Conservation (phyloP, 805 yeast genomes). For the Teunomyces barrocoloradensis region DNA sequence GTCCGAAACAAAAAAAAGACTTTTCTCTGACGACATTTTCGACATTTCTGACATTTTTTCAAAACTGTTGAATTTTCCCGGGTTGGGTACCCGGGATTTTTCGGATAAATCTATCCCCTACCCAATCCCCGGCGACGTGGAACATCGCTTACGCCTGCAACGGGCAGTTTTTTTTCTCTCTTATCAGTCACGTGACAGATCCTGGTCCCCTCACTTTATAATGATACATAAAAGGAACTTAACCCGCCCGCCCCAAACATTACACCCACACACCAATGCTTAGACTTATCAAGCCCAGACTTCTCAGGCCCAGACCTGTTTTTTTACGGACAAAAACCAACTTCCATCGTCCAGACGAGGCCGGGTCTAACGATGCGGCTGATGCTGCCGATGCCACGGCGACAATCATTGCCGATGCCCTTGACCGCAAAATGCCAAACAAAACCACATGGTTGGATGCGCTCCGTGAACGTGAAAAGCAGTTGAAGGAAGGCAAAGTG, state of each 20-base stretch:
- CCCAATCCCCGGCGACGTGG: no score
- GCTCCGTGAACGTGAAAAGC: conserved; percentile 66
- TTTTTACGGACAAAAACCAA: conserved; percentile 5
- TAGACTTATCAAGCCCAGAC: not conserved
- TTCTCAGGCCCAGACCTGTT: not conserved
- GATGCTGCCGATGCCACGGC: conserved; percentile 74
- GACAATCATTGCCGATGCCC: conserved; percentile 61
- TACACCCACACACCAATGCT: not conserved
- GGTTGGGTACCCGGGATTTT: no score
- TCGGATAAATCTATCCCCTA: no score
- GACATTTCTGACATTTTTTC: no score
- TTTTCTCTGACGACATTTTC: not conserved
- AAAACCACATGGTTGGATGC: conserved; percentile 87
- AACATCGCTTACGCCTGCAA: no score
- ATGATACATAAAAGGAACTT: no score
- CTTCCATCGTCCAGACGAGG: conserved; percentile 31
- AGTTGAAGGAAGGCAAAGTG: conserved; percentile 68
- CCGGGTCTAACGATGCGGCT: conserved; percentile 49
- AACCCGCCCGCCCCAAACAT: no score
- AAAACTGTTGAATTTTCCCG: no score
- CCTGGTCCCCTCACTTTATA: not conserved
- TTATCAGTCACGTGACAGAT: no score
- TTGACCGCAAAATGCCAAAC: conserved; percentile 45
- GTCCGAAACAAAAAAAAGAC: conserved; percentile 12
- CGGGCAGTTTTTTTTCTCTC: no score